Evolutionary conservation across 495 filamentous ascomycete genomes (phyloP).

Genomic region (Penicillium verhagenii): DNA sequence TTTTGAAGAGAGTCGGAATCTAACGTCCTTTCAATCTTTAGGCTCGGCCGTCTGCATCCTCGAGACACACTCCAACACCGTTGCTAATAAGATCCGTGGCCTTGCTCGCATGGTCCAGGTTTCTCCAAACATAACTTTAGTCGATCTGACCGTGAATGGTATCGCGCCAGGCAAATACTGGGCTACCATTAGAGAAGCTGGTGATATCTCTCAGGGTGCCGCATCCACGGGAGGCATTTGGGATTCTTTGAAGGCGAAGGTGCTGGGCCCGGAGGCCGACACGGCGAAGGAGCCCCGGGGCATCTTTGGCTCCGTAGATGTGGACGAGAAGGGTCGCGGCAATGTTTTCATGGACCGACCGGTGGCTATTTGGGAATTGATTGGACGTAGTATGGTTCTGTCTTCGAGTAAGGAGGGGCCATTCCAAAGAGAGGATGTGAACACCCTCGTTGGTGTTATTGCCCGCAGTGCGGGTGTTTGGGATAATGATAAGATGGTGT

Average conservation of each 20-base stretch:
- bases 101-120: conserved; percentile 82
- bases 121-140: conserved; percentile 67
- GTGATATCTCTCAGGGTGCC: conserved; percentile 83
- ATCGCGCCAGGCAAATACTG: conserved; percentile 78
- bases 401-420: conserved; percentile 50
- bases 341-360: conserved; percentile 75
- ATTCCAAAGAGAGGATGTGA: conserved; percentile 66
- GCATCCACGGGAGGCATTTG: conserved; percentile 81
- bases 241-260: conserved; percentile 56
- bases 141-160: conserved; percentile 86
- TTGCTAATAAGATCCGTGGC: conserved; percentile 66
- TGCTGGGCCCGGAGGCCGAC: conserved; percentile 39
- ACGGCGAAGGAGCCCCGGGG: conserved; percentile 54
- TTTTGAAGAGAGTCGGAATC: no score
- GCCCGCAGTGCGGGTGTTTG: conserved; percentile 93
- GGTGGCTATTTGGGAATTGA: conserved; percentile 91
- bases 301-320: conserved; percentile 68
- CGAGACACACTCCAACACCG: conserved; percentile 71
- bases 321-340: conserved; percentile 62
- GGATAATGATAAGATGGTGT: conserved; percentile 98
- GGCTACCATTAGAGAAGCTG: conserved; percentile 80
- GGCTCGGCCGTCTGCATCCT: conserved; percentile 95
- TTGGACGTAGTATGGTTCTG: conserved; percentile 85
- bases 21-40: conserved; percentile 30
- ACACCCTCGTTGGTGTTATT: conserved; percentile 88